Conservation (phyloP, 2,329 filamentous ascomycete species). For the Fusarium tjaetaba region DNA sequence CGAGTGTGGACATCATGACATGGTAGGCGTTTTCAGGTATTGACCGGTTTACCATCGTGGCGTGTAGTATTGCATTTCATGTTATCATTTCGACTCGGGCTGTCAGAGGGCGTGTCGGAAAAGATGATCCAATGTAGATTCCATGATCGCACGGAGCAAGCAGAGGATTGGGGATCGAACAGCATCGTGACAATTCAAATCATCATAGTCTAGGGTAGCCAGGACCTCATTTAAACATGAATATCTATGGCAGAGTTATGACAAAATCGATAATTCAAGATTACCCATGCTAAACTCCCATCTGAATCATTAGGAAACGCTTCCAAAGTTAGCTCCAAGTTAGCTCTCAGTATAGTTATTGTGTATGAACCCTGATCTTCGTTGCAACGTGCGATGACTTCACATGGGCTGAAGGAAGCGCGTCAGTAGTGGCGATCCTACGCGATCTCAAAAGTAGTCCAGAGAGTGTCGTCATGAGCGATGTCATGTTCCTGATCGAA, state of each 20-base stretch:
- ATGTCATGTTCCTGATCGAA: constrained; percentile 17
- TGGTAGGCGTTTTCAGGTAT: neutral
- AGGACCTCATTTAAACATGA: too few species aligned
- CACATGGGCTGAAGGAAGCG: neutral
- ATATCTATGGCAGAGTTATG: neutral
- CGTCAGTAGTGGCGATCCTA: neutral
- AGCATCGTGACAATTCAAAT: neutral
- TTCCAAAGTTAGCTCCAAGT: neutral
- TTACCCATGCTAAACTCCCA: neutral
- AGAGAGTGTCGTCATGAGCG: constrained; percentile 10
- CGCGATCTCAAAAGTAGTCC: neutral
- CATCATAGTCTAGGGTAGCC: constrained; percentile 14
- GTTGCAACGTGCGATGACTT: constrained; percentile 6
- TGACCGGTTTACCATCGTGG: neutral
- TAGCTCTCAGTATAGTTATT: neutral
- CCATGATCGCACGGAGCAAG: constrained; percentile 1
- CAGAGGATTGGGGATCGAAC: neutral
- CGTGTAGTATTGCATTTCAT: constrained; percentile 8
- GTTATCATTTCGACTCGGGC: neutral
- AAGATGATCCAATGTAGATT: neutral
- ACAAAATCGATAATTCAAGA: neutral
- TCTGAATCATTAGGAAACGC: neutral
- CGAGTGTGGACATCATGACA: neutral
- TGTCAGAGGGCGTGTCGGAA: neutral
- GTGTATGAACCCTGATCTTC: constrained; percentile 1